Evolutionary conservation across 768 basidiomycete species (phyloP).

Genomic region (Boletus tomentosulus): DNA sequence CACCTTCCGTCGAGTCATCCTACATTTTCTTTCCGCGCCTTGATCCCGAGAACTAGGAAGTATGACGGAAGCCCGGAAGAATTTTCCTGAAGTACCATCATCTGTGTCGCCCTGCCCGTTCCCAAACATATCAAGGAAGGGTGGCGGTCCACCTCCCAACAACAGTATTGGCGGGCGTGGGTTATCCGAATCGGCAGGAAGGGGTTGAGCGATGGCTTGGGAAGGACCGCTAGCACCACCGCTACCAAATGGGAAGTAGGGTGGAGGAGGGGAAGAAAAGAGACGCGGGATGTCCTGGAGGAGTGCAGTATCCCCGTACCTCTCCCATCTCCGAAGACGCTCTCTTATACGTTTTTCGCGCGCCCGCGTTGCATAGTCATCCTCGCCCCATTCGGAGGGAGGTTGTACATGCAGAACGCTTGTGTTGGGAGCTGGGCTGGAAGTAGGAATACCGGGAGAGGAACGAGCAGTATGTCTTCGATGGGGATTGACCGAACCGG

Average conservation of each 20-base stretch:
- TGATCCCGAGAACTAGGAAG: constrained; percentile 60
- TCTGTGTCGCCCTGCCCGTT: constrained; percentile 16
- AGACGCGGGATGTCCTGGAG: constrained; percentile 62
- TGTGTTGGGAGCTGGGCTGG: constrained; percentile 32
- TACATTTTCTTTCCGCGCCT: constrained; percentile 48
- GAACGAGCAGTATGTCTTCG: constrained; percentile 18
- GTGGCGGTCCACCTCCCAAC: constrained; percentile 18
- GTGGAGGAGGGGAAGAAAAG: constrained; percentile 26
- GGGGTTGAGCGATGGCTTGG: constrained; percentile 21
- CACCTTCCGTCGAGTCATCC: constrained; percentile 62
- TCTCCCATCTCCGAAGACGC: constrained; percentile 73
- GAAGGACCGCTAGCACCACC: constrained; percentile 1
- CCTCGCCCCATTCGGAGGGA: constrained; percentile 60
- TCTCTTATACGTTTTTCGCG: constrained; percentile 70
- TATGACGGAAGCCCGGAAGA: constrained; percentile 68
- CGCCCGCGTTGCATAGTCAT: constrained; percentile 57
- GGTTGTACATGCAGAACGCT: not conserved
- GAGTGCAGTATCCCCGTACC: constrained; percentile 48
- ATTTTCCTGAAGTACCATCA: constrained; percentile 28
- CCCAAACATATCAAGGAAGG: constrained; percentile 26
- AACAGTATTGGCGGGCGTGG: constrained; percentile 23
- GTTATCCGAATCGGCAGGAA: constrained; percentile 26
- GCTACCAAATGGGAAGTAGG: constrained; percentile 4
- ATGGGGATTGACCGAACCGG: not conserved
- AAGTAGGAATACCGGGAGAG: constrained; percentile 9